Conservation (phyloP, 108 stramenopile genomes). For the Cylindrotheca fusiformis region DNA sequence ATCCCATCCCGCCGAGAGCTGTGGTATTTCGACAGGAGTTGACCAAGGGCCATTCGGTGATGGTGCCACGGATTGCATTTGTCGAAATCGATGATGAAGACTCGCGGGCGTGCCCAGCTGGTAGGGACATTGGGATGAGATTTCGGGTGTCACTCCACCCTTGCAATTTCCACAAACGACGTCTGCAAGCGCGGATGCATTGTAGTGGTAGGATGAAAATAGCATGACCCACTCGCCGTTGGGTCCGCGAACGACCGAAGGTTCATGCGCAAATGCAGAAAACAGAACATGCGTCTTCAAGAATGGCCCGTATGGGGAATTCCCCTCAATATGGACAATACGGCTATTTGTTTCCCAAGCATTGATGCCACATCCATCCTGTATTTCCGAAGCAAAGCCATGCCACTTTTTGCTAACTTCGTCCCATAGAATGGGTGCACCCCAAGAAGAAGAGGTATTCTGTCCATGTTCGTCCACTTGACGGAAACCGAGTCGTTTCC, state of each 20-base stretch:
- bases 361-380: constrained; percentile 12
- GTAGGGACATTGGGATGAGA: not conserved
- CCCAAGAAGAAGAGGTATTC: constrained; percentile 1
- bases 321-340: constrained; percentile 6
- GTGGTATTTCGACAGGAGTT: constrained; percentile 6
- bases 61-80: constrained; percentile 5
- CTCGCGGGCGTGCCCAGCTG: constrained; percentile 3
- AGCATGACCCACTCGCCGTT: constrained; percentile 15
- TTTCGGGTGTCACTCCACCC: not conserved
- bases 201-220: constrained; percentile 7
- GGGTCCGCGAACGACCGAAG: constrained; percentile 5
- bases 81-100: constrained; percentile 1
- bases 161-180: constrained; percentile 1
- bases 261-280: constrained; percentile 10
- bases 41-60: constrained; percentile 6
- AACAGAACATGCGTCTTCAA: not conserved
- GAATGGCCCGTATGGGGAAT: constrained; percentile 4
- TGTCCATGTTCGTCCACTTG: not conserved
- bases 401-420: not conserved
- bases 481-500: constrained; percentile 3
- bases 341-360: constrained; percentile 4
- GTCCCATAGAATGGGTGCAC: constrained; percentile 17
- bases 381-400: constrained; percentile 13
- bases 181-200: not conserved
- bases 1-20: constrained; percentile 5